Conservation (phyloP, 1,139 yeast species). For the Pichia sp. region DNA sequence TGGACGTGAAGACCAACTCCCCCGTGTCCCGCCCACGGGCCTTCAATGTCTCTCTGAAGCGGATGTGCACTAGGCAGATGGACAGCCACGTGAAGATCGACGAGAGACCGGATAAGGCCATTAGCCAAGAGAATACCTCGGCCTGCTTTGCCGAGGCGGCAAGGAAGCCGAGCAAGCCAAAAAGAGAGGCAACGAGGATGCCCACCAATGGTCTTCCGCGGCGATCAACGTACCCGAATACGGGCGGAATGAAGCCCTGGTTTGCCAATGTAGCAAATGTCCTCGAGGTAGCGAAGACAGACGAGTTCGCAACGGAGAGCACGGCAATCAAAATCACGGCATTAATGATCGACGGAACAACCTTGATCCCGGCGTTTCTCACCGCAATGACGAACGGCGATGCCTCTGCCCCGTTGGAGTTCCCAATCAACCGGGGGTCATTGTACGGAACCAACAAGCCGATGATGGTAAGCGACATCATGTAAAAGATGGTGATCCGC, state of each 20-base stretch:
- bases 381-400: constrained; percentile 76
- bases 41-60: constrained; percentile 68
- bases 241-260: constrained; percentile 71
- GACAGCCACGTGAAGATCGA: constrained; percentile 80
- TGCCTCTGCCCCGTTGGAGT: constrained; percentile 49
- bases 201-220: constrained; percentile 67
- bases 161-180: constrained; percentile 65
- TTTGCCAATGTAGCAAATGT: constrained; percentile 73
- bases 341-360: constrained; percentile 61
- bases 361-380: constrained; percentile 48
- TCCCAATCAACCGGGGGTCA: constrained; percentile 40
- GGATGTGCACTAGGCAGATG: constrained; percentile 63
- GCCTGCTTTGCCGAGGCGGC: constrained; percentile 56
- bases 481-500: constrained; percentile 63
- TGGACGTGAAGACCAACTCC: constrained; percentile 66
- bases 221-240: constrained; percentile 65
- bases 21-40: constrained; percentile 53
- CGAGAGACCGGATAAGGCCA: constrained; percentile 82
- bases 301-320: constrained; percentile 65
- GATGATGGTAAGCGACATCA: constrained; percentile 43
- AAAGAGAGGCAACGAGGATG: constrained; percentile 45
- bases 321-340: constrained; percentile 64
- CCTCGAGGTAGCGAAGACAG: constrained; percentile 71
- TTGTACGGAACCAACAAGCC: constrained; percentile 63
- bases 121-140: constrained; percentile 67